These are phyloP conservation scores for Cutaneotrichosporon sp. DNA, from an alignment of 1,284 basidiomycete species.

Conservation along the genomic window DNA sequence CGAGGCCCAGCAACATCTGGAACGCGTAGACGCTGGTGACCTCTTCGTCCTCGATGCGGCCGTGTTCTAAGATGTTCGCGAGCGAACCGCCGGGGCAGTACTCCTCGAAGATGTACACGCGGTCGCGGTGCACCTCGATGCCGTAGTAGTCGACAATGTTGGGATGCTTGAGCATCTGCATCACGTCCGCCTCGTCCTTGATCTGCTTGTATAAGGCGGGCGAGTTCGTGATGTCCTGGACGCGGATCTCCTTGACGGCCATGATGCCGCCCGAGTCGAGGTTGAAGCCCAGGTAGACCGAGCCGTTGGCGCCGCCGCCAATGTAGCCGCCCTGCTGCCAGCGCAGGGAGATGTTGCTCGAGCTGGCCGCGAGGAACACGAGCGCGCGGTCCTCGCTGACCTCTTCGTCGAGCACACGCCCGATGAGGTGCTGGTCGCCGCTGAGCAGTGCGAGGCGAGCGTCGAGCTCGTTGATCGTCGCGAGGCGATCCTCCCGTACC, in stretches of 20 bases:
- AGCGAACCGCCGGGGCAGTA: slow-evolving; percentile 97
- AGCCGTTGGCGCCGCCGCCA: slow-evolving; percentile 94
- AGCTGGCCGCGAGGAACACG: slow-evolving; percentile 86
- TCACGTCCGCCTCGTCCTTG: slow-evolving; percentile 94
- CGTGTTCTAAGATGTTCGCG: slow-evolving; percentile 86
- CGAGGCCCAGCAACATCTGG: slow-evolving; percentile 94
- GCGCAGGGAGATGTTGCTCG: slow-evolving; percentile 91
- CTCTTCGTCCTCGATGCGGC: slow-evolving; percentile 94
- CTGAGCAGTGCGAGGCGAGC: slow-evolving; percentile 61
- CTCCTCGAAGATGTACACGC: slow-evolving; percentile 99
- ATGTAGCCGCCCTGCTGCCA: slow-evolving; percentile 99
- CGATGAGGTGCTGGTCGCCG: slow-evolving; percentile 71
- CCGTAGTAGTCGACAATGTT: slow-evolving; percentile 99
- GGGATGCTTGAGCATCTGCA: slow-evolving; percentile 98
- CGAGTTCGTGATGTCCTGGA: slow-evolving; percentile 84
- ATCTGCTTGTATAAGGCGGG: slow-evolving; percentile 89
- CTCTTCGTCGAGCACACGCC: slow-evolving; percentile 87
- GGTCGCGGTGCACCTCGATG: slow-evolving; percentile 95
- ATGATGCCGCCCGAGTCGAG: slow-evolving; percentile 95
- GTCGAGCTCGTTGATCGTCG: slow-evolving; percentile 67
- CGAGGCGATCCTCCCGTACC: slow-evolving; percentile 70
- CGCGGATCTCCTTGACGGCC: slow-evolving; percentile 99
- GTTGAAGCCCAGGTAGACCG: slow-evolving; percentile 97
- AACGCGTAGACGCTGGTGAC: slow-evolving; percentile 95
- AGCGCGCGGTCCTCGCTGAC: slow-evolving; percentile 87